These are phyloP conservation scores for Ophiorrhiza pumila DNA, from an alignment of 257 asterid genomes.

Conservation along the genomic window DNA sequence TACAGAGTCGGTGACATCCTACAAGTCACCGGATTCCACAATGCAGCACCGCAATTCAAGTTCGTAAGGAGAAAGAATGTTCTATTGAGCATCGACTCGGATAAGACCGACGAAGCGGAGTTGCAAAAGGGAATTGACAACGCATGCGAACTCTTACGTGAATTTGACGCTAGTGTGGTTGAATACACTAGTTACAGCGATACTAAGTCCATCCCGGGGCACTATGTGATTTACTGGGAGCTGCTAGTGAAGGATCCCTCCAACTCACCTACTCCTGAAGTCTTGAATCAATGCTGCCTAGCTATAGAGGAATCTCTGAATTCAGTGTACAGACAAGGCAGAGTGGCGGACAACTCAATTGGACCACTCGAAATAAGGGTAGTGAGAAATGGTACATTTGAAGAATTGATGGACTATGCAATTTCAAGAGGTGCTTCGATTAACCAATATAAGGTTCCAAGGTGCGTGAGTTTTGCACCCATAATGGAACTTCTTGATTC, in stretches of 20 bases:
- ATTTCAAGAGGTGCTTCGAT: constrained; percentile 83
- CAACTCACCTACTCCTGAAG: constrained; percentile 29
- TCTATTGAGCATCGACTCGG: constrained; percentile 63
- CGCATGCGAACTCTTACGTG: constrained; percentile 37
- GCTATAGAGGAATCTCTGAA: constrained; percentile 68
- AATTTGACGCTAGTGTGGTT: constrained; percentile 37
- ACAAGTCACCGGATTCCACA: constrained; percentile 58
- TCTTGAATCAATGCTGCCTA: constrained; percentile 47
- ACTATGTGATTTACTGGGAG: constrained; percentile 79
- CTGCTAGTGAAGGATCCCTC: constrained; percentile 38
- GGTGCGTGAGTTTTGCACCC: constrained; percentile 72
- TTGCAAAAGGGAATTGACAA: constrained; percentile 58
- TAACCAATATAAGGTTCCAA: constrained; percentile 81
- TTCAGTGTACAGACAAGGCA: constrained; percentile 69
- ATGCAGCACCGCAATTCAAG: constrained; percentile 71
- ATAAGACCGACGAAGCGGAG: constrained; percentile 72
- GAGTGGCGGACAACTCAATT: constrained; percentile 70
- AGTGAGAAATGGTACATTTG: constrained; percentile 68
- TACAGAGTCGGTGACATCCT: constrained; percentile 85
- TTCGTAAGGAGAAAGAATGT: constrained; percentile 68
- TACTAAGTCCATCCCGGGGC: constrained; percentile 62
- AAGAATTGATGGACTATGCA: constrained; percentile 82
- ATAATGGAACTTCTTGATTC: constrained; percentile 66
- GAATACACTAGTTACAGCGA: constrained; percentile 80
- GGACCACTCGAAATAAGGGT: constrained; percentile 79